Evolutionary conservation across 1,284 basidiomycete genomes (phyloP), one percentile per base, ranked within the genome.

Genomic region (Trichosporon faecale): DNA sequence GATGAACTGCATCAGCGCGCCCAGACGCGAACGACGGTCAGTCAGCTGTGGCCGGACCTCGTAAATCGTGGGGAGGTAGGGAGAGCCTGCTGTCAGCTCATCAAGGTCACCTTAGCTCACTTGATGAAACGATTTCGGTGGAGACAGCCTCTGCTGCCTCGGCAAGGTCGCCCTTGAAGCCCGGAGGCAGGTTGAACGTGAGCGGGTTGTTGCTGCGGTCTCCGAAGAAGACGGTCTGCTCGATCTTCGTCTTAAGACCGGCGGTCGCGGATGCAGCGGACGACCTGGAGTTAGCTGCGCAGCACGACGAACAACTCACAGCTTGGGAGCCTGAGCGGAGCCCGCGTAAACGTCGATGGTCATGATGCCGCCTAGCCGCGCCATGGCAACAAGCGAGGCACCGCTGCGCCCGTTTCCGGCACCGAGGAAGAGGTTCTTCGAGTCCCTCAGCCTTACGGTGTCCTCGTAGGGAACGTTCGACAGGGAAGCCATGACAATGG

Each of bases 1-100:
- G 74, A 99, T 91, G 80, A 95, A 97, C 21, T 86, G 86, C 76
- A 97, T 92, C 9, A 99, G 86, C 85, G 91, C 91, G 66, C 88
- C 89, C 18, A 97, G 85, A 55, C 92, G 87, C 57, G 89, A 88
- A 72, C 91, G 89, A 31, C 94, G 88, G 68, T 90, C 89, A 2
- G 87, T 87, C 70, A 99, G 85, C 77, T 96, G 94, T 0, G 89
- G 86, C 9, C 89, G 89, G 49, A 98, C 85, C 79, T 98, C 96
- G 72, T 91, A 89, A 70, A 91, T 91, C 3, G 88, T 86, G 12
- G 88, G 87, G 60, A 95, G 88, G 67, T 95, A 87, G 68, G 90
- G 87, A 0, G 88, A 85, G 77, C 90, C 94, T 94, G 67, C 33
- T 14, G 55, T 64, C 65, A 61, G 66, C 46, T 52, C 11, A 14